phyloP scores from a whole-genome alignment of 2,329 filamentous ascomycete genomes.

The Epichloe amarillans region DNA sequence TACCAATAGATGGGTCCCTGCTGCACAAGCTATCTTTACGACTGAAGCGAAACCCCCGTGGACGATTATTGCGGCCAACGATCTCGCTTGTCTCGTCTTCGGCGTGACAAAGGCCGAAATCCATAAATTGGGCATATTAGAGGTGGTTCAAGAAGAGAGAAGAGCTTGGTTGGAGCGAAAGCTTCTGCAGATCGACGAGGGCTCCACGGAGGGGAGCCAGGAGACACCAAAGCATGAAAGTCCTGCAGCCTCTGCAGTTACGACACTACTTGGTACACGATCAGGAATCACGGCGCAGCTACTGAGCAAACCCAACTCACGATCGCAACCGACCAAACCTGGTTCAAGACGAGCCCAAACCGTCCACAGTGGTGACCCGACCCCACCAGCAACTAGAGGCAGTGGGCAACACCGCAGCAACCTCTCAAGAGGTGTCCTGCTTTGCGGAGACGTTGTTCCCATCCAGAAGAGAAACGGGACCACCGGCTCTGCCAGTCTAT shows the following conservation, averaged over 20 bases:
- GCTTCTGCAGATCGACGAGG: constrained; percentile 41
- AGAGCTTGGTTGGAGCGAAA: constrained; percentile 83
- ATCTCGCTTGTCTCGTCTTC: constrained; percentile 93
- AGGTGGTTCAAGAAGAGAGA: constrained; percentile 84
- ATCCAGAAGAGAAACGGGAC: constrained; percentile 92
- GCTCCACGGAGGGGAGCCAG: constrained; percentile 17
- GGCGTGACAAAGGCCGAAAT: constrained; percentile 97
- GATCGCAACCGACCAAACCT: constrained; percentile 41
- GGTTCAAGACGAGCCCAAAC: constrained; percentile 47
- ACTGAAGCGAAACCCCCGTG: constrained; percentile 84
- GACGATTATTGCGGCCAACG: constrained; percentile 94
- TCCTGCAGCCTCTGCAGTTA: constrained; percentile 28
- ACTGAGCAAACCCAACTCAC: constrained; percentile 64
- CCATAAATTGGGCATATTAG: constrained; percentile 83
- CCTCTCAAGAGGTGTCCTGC: constrained; percentile 74
- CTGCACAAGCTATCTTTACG: constrained; percentile 92
- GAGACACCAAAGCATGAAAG: constrained; percentile 22
- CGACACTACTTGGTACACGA: constrained; percentile 52
- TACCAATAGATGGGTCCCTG: constrained; percentile 78
- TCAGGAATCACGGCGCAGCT: constrained; percentile 70
- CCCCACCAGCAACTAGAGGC: constrained; percentile 39
- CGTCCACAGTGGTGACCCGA: constrained; percentile 42
- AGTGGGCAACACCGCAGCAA: constrained; percentile 52
- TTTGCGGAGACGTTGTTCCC: constrained; percentile 96
- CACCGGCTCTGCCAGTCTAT: constrained; percentile 84